Conservation (phyloP, 1,284 basidiomycete genomes). For the Phylloboletellus chloephorus region DNA sequence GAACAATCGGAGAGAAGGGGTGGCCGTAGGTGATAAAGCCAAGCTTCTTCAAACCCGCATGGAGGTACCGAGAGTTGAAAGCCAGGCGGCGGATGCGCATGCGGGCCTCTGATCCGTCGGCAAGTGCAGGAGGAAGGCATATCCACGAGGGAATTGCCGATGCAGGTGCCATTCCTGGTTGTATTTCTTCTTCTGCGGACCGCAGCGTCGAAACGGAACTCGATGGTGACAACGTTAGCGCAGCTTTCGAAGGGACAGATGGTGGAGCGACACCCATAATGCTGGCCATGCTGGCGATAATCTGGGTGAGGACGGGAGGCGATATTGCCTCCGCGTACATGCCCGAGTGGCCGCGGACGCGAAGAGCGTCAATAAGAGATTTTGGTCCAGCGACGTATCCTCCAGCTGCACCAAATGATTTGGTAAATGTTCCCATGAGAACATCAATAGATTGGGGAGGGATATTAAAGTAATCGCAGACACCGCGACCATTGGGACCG, state of each 20-base stretch:
- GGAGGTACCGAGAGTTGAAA: slow-evolving; percentile 94
- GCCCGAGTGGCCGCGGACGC: slow-evolving; percentile 79
- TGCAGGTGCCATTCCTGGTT: slow-evolving; percentile 64
- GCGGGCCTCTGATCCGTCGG: slow-evolving; percentile 80
- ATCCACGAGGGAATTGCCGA: slow-evolving; percentile 67
- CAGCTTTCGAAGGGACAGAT: slow-evolving; percentile 37
- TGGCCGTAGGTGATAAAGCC: slow-evolving; percentile 97
- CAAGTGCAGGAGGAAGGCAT: slow-evolving; percentile 59
- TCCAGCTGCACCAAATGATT: slow-evolving; percentile 96
- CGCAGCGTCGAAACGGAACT: slow-evolving; percentile 30
- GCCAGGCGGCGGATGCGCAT: slow-evolving; percentile 83
- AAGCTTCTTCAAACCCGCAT: slow-evolving; percentile 81
- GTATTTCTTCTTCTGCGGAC: slow-evolving; percentile 35
- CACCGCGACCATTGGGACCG: slow-evolving; percentile 90
- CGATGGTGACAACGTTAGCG: slow-evolving; percentile 27
- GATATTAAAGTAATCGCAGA: slow-evolving; percentile 92
- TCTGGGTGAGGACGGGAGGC: slow-evolving; percentile 87
- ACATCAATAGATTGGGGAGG: slow-evolving; percentile 83
- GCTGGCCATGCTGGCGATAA: slow-evolving; percentile 88
- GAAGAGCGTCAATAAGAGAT: slow-evolving; percentile 74
- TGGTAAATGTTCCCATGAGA: slow-evolving; percentile 99
- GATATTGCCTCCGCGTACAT: slow-evolving; percentile 89
- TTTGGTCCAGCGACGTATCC: slow-evolving; percentile 92
- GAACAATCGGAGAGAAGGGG: slow-evolving; percentile 89
- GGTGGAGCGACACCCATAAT: slow-evolving; percentile 86